These are phyloP conservation scores for Didymella pinodella DNA, from an alignment of 2,329 filamentous ascomycete species.

Conservation along the genomic window DNA sequence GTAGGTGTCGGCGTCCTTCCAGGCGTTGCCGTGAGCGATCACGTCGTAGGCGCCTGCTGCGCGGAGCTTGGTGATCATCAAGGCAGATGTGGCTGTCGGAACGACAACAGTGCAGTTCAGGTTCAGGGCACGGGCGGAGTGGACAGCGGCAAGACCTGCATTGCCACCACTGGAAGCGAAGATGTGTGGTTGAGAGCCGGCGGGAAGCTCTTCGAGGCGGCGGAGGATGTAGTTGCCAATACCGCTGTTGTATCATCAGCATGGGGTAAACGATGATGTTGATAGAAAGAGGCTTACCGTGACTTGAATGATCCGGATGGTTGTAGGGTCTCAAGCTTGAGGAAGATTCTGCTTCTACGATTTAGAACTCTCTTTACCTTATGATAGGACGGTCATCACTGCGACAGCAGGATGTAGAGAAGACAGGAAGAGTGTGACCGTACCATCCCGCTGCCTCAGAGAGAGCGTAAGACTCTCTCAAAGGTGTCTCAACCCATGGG, in stretches of 20 bases:
- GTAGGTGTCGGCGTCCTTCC: slow-evolving; percentile 73
- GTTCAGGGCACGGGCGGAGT: slow-evolving; percentile 70
- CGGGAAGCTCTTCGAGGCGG: slow-evolving; percentile 51
- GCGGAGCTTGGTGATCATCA: slow-evolving; percentile 76
- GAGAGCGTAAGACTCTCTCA: slow-evolving; percentile 71
- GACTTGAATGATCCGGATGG: slow-evolving; percentile 89
- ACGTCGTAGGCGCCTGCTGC: slow-evolving; percentile 73
- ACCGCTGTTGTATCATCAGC: slow-evolving; percentile 53
- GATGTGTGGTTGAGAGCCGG: slow-evolving; percentile 65
- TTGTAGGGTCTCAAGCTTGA: slow-evolving; percentile 86
- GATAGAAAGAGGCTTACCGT: slow-evolving; percentile 36
- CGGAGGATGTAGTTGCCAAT: slow-evolving; percentile 75
- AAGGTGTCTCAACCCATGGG: slow-evolving; percentile 75
- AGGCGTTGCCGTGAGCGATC: slow-evolving; percentile 71
- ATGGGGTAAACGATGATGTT: neutral
- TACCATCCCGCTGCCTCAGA: slow-evolving; percentile 77
- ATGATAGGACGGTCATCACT: slow-evolving; percentile 1
- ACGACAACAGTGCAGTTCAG: slow-evolving; percentile 79
- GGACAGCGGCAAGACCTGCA: slow-evolving; percentile 82
- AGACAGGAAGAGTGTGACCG: slow-evolving; percentile 45
- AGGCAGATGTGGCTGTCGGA: slow-evolving; percentile 68
- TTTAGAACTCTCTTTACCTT: slow-evolving; percentile 47
- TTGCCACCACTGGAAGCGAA: slow-evolving; percentile 85
- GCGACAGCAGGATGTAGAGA: neutral
- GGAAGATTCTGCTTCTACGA: slow-evolving; percentile 71